A percentile compares a stretch with the other conserved stretches of the same genome.
Conservation (phyloP, 1,284 basidiomycete species). For the Exobasidium cylindrosporum region DNA sequence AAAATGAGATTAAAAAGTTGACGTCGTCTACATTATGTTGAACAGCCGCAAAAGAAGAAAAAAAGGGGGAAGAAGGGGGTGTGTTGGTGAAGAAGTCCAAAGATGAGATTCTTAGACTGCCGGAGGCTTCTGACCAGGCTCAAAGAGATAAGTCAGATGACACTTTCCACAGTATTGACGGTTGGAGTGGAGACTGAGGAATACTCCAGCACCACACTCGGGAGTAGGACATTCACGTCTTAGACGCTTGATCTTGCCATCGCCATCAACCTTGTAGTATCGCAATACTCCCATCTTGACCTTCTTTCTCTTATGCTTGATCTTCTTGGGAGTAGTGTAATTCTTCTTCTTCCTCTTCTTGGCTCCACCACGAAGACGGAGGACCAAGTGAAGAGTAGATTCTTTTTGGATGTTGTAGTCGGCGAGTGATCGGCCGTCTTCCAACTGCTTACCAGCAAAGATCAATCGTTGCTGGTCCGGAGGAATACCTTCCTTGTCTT, state of each 20-base stretch:
- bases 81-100: too few species aligned
- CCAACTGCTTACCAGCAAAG: conserved; percentile 54
- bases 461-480: conserved; percentile 53
- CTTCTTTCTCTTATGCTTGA: conserved; percentile 99
- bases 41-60: too few species aligned
- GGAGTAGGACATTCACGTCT: conserved; percentile 83
- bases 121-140: conserved; percentile 52
- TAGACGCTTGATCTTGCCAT: conserved; percentile 98
- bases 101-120: too few species aligned
- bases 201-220: conserved; percentile 53
- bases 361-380: conserved; percentile 90
- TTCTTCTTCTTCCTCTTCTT: conserved; percentile 99
- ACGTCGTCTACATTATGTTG: too few species aligned
- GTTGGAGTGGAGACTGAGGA: conserved; percentile 55
- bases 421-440: conserved; percentile 49
- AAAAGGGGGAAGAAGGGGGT: too few species aligned
- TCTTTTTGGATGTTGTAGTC: conserved; percentile 91
- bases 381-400: conserved; percentile 92
- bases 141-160: conserved; percentile 56
- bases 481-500: conserved; percentile 54
- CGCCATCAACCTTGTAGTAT: conserved; percentile 99
- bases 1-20: too few species aligned
- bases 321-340: conserved; percentile 97
- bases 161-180: conserved; percentile 56
- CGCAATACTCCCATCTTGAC: conserved; percentile 98